These are phyloP conservation scores for Arachis monticola DNA, from an alignment of 331 rosid genomes.

Conservation along the genomic window DNA sequence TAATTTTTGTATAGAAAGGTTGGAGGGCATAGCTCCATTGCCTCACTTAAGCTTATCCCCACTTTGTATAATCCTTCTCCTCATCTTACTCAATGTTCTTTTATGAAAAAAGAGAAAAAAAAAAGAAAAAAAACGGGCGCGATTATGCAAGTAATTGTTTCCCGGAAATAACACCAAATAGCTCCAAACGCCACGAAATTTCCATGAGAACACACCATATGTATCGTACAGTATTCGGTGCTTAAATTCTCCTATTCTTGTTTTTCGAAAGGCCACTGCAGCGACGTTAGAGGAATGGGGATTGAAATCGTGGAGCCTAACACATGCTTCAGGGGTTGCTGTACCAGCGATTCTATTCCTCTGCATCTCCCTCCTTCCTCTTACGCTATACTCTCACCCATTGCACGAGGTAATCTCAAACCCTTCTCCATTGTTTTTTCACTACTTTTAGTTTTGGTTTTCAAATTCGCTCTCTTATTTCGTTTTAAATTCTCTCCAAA, in stretches of 20 bases:
- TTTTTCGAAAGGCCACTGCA: background rate
- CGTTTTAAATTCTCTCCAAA: no score
- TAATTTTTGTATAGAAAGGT: no score
- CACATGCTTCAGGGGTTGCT: slow-evolving; percentile 87
- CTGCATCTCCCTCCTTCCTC: slow-evolving; percentile 85
- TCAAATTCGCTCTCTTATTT: no score
- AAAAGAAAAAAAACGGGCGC: no score
- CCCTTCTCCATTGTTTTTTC: background rate
- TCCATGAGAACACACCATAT: background rate
- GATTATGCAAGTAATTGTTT: background rate
- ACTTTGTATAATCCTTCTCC: no score
- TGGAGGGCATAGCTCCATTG: no score
- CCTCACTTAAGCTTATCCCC: no score
- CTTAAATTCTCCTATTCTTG: background rate
- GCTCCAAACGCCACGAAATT: background rate
- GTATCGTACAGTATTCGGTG: background rate
- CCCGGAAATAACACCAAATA: background rate
- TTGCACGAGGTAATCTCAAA: slow-evolving; percentile 70
- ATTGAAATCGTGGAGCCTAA: slow-evolving; percentile 70
- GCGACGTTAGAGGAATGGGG: slow-evolving; percentile 42
- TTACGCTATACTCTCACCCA: slow-evolving; percentile 71
- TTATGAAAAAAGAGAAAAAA: no score
- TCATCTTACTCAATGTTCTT: no score
- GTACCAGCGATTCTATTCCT: slow-evolving; percentile 72
- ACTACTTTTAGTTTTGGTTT: no score